phyloP scores from a whole-genome alignment of 306 rosid species.

The Vicia faba region DNA sequence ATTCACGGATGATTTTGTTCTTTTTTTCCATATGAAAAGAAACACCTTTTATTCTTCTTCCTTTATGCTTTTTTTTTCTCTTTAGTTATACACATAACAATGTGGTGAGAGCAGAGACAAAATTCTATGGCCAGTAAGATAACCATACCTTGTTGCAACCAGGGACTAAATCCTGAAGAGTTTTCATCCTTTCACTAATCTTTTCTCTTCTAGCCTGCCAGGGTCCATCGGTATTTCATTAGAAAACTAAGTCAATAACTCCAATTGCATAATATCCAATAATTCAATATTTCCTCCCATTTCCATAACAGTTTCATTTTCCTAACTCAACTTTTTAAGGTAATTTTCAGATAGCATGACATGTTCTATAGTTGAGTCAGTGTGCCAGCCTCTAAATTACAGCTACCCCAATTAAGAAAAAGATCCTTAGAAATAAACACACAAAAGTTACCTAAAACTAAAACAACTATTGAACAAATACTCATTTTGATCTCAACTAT shows the following conservation, averaged over 20 bases:
- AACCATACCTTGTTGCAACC: conserved; percentile 87
- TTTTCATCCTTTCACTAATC: conserved; percentile 93
- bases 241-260: conserved; percentile 34
- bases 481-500: not conserved
- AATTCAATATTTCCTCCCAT: conserved; percentile 18
- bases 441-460: not conserved
- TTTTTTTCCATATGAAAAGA: not conserved
- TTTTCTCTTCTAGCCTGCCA: conserved; percentile 95
- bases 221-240: conserved; percentile 41
- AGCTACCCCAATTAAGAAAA: not conserved
- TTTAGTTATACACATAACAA: not conserved
- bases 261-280: conserved; percentile 28
- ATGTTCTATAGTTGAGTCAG: not conserved
- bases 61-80: conserved; percentile 4
- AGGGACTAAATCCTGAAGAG: conserved; percentile 92
- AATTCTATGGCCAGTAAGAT: conserved; percentile 27
- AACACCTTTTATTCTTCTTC: not conserved
- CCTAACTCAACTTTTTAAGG: conserved; percentile 24
- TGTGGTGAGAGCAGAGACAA: conserved; percentile 10
- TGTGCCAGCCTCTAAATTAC: not conserved
- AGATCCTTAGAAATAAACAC: not conserved
- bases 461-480: not conserved
- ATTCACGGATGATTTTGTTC: conserved; percentile 20
- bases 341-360: conserved; percentile 19
- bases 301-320: conserved; percentile 21